These are phyloP conservation scores for Thozetella sp. DNA, from an alignment of 495 filamentous ascomycete species.

Conservation along the genomic window DNA sequence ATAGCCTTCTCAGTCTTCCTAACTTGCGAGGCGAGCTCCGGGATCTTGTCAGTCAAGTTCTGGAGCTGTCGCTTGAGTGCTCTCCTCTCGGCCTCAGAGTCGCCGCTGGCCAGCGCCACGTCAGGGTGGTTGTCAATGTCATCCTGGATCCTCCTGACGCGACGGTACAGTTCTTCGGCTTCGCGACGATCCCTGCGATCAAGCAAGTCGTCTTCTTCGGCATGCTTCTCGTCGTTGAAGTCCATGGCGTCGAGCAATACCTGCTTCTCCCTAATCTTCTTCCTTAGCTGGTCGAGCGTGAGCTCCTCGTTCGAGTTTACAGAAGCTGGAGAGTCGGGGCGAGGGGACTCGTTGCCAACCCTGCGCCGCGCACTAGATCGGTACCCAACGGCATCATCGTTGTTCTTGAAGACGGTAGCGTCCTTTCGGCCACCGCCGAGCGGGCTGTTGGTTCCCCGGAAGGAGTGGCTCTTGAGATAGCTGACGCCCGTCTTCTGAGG, in stretches of 20 bases:
- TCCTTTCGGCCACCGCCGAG: constrained; percentile 72
- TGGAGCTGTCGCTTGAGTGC: constrained; percentile 87
- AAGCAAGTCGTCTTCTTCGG: constrained; percentile 88
- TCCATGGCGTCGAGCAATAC: constrained; percentile 97
- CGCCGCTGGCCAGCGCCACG: constrained; percentile 68
- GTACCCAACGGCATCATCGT: constrained; percentile 88
- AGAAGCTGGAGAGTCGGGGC: constrained; percentile 73
- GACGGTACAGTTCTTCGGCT: constrained; percentile 90
- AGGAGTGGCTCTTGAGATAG: constrained; percentile 95
- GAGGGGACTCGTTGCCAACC: constrained; percentile 75
- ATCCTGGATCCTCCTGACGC: constrained; percentile 92
- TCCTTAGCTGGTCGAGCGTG: constrained; percentile 82
- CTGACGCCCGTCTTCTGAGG: constrained; percentile 97
- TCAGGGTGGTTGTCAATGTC: constrained; percentile 94
- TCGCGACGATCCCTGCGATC: constrained; percentile 90
- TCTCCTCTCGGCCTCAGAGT: constrained; percentile 85
- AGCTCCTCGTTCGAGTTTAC: constrained; percentile 75
- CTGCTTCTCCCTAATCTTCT: constrained; percentile 94
- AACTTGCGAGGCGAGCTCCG: constrained; percentile 89
- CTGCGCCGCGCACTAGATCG: constrained; percentile 91
- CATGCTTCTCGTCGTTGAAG: constrained; percentile 88
- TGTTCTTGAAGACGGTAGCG: constrained; percentile 95
- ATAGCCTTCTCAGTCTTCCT: constrained; percentile 90
- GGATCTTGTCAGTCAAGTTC: constrained; percentile 83
- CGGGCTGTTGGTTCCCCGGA: constrained; percentile 56